Evolutionary conservation across 371 early-diverging fungal species (phyloP), one percentile per base, ranked within the genome.

Genomic region (Mucor circinelloides): DNA sequence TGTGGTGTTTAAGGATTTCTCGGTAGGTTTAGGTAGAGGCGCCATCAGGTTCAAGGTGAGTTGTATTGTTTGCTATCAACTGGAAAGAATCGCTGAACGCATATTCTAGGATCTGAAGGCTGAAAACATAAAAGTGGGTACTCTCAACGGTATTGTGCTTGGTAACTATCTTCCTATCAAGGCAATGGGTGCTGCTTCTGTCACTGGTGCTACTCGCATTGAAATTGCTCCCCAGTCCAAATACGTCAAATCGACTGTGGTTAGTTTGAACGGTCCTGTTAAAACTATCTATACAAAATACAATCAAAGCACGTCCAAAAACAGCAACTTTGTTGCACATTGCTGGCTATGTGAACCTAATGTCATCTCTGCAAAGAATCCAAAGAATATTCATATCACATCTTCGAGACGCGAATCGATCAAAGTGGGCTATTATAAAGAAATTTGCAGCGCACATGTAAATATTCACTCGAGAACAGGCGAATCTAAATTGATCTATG

Each of bases 301-400:
- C 7, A 44, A n/a, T 2, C 40, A 56, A 12, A 46, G 30, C 7
- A n/a, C 25, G 7, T 36, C 17, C 15, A 31, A 25, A 0, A 34
- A 19, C 27, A 32, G 61, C 17, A 31, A 34, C 4, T 60, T 61
- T 23, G 57, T 48, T 25, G 32, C 46, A 1, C 70, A 70, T 56
- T 66, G 70, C 32, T 66, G 65, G 66, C 36, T 66, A 6, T 70
- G 70, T 40, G 52, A 60, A 28, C 70, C 70, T 1, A 30, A 21
- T 10, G 28, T 66, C 6, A 15, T 50, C 6, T 56, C 70, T 5
- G n/a, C 7, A 3, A 32, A 23, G 2, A 30, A 38, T 17, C 30
- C 58, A 13, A 40, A 60, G 19, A 25, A 36, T 7, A 12, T 68
- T 6, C 58, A 65, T 30, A 9, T 57, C 3, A 23, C 38, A 0